Percentiles rank a stretch among this genome's conserved stretches.
phyloP scores from a whole-genome alignment of 495 filamentous ascomycete genomes.

The Podospora comata region DNA sequence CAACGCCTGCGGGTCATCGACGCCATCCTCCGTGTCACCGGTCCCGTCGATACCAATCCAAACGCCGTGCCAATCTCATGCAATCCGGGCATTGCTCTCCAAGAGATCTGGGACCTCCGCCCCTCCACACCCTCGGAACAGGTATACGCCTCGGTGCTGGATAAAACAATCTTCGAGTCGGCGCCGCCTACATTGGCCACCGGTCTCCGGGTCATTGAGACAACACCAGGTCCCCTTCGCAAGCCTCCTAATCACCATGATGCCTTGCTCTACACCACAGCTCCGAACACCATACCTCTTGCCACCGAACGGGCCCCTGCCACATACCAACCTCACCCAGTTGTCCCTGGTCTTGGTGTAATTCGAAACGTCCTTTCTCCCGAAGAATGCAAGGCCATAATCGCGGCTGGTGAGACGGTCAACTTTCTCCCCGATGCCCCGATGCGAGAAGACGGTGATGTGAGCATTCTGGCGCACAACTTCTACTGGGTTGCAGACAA shows the following conservation, averaged over 20 bases:
- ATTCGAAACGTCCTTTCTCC: constrained; percentile 39
- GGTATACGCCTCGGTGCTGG: constrained; percentile 37
- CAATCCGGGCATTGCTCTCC: constrained; percentile 31
- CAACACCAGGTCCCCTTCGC: constrained; percentile 40
- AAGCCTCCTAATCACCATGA: constrained; percentile 49
- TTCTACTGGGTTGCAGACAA: constrained; percentile 51
- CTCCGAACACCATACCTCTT: constrained; percentile 37
- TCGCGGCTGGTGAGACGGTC: constrained; percentile 44
- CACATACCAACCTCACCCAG: constrained; percentile 38
- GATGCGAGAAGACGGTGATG: constrained; percentile 42
- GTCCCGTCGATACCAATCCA: constrained; percentile 36
- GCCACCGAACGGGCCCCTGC: constrained; percentile 26
- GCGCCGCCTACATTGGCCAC: constrained; percentile 19
- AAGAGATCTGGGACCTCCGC: constrained; percentile 37
- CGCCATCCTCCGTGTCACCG: constrained; percentile 40
- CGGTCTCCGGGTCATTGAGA: constrained; percentile 42
- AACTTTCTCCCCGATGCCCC: constrained; percentile 48
- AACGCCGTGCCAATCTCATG: constrained; percentile 14
- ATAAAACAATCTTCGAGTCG: constrained; percentile 32
- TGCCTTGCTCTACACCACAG: constrained; percentile 43
- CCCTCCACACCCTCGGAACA: constrained; percentile 19
- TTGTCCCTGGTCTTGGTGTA: constrained; percentile 40
- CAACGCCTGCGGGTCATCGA: constrained; percentile 42
- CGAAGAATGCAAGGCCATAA: constrained; percentile 44
- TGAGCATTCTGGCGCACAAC: constrained; percentile 49